A percentile compares a stretch with the other conserved stretches of the same genome.
Conservation (phyloP, 2,329 filamentous ascomycete species). For the Keithomyces neogunnii region DNA sequence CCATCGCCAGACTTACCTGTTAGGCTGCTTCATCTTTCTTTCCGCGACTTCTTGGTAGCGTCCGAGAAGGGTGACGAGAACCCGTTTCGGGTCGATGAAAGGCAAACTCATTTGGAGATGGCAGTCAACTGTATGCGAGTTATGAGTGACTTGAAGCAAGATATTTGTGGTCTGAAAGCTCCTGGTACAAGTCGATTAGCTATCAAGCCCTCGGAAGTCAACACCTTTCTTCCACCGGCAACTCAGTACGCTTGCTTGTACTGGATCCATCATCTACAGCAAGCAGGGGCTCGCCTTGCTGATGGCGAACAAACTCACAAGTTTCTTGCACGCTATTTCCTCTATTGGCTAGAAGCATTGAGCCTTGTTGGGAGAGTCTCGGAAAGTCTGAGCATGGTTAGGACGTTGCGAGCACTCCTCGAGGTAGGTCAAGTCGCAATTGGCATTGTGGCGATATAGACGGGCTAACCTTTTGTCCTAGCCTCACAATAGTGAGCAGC, state of each 20-base stretch:
- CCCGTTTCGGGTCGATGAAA: neutral
- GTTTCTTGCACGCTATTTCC: constrained; percentile 29
- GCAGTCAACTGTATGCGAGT: neutral
- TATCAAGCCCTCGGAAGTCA: constrained; percentile 3
- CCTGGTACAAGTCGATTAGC: neutral
- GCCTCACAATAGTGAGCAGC: neutral
- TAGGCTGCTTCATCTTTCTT: neutral
- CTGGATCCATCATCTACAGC: constrained; percentile 23
- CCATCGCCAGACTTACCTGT: neutral
- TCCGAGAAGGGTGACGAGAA: neutral
- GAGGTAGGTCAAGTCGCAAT: neutral
- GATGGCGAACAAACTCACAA: constrained; percentile 4
- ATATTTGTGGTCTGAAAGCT: neutral
- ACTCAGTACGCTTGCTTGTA: constrained; percentile 33
- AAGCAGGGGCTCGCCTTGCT: constrained; percentile 13
- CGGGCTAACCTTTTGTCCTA: neutral
- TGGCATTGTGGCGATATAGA: neutral
- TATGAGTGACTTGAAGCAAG: neutral
- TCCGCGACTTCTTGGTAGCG: neutral
- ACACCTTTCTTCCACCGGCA: constrained; percentile 16
- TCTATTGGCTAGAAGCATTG: constrained; percentile 33
- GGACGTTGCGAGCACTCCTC: neutral
- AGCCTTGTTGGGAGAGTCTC: constrained; percentile 18
- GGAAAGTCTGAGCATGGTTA: neutral
- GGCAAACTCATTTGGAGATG: neutral